Conservation (phyloP, 345 rosid species). For the Gossypium ekmanianum region DNA sequence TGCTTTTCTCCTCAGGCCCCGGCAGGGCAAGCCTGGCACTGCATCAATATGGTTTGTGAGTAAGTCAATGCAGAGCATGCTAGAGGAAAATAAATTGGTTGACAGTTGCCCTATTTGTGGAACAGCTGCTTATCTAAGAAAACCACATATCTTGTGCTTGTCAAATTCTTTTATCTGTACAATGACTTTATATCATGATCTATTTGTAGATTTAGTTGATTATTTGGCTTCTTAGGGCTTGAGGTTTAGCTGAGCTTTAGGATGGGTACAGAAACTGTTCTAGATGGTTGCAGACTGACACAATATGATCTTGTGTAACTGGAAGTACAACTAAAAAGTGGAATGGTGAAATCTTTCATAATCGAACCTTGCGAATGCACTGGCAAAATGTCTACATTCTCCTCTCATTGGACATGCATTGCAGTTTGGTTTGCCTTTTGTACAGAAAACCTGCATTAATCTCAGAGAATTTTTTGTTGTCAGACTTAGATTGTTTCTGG, state of each 20-base stretch:
- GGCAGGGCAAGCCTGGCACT: conserved; percentile 92
- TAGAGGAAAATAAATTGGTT: background rate
- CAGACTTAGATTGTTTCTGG: conserved; percentile 15
- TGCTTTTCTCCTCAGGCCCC: conserved; percentile 57
- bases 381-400: conserved; percentile 97
- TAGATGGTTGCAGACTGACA: conserved; percentile 8
- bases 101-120: background rate
- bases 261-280: background rate
- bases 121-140: background rate
- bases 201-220: background rate
- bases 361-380: conserved; percentile 93
- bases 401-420: conserved; percentile 98
- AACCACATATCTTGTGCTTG: background rate
- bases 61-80: conserved; percentile 15
- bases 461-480: conserved; percentile 19
- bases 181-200: background rate
- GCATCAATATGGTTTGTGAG: conserved; percentile 24
- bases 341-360: conserved; percentile 15
- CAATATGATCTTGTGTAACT: background rate
- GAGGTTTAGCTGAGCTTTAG: background rate
- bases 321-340: conserved; percentile 1
- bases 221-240: background rate
- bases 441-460: conserved; percentile 83
- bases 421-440: conserved; percentile 91
- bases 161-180: background rate